These are phyloP conservation scores for Trichoderma koningiopsis DNA, from an alignment of 2,329 filamentous ascomycete genomes.

Conservation along the genomic window DNA sequence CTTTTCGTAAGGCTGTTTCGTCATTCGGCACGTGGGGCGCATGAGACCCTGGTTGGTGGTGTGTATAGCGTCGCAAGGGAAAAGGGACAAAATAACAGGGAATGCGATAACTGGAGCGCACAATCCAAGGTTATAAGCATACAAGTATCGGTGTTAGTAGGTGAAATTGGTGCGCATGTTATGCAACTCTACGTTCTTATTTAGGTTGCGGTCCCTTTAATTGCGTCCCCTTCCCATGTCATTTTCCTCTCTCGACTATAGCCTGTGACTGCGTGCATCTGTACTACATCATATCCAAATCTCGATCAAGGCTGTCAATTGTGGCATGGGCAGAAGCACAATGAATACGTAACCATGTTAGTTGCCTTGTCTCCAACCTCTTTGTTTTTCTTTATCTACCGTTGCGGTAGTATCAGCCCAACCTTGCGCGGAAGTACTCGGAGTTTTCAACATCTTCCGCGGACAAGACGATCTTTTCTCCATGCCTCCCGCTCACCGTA, in stretches of 20 bases:
- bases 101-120: not conserved
- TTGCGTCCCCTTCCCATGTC: not conserved
- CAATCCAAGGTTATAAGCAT: not conserved
- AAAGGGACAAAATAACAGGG: not conserved
- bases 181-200: not conserved
- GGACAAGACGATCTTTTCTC: not conserved
- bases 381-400: not conserved
- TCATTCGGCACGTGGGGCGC: conserved; percentile 21
- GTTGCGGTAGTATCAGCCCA: not conserved
- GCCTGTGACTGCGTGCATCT: not conserved
- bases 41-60: conserved; percentile 19
- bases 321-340: not conserved
- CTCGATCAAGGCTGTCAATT: not conserved
- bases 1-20: not conserved
- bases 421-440: not conserved
- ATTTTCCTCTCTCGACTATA: not conserved
- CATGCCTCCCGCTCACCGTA: not conserved
- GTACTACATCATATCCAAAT: not conserved
- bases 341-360: not conserved
- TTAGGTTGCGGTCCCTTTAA: not conserved
- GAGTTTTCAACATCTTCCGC: not conserved
- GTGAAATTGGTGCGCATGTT: not conserved
- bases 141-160: fast-evolving
- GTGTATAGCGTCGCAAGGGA: not conserved
- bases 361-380: not conserved